phyloP scores from a whole-genome alignment of 176 grass and related monocot species.

The Hsuehochloa calcarea region DNA sequence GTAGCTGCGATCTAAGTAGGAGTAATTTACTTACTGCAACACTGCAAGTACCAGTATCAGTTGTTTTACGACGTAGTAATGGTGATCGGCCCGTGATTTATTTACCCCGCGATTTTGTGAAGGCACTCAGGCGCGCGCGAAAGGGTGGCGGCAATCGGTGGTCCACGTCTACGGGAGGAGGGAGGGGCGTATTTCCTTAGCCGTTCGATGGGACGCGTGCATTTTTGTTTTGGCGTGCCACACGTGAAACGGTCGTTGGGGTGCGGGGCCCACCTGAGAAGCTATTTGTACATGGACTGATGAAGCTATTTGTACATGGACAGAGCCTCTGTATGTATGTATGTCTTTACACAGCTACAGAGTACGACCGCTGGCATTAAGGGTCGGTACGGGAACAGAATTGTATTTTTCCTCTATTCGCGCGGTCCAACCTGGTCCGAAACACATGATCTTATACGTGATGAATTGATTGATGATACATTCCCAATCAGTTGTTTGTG shows the following conservation, averaged over 20 bases:
- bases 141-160: background rate
- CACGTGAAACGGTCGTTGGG: conserved; percentile 32
- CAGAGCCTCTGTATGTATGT: background rate
- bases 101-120: background rate
- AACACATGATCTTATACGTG: background rate
- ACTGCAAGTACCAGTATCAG: background rate
- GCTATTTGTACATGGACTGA: background rate
- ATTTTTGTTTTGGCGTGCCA: conserved; percentile 30
- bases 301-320: background rate
- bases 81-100: background rate
- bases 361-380: background rate
- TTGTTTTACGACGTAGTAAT: background rate
- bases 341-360: background rate
- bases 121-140: background rate
- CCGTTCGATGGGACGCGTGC: conserved; percentile 42
- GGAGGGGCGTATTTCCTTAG: background rate
- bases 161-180: conserved; percentile 12
- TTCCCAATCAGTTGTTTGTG: background rate
- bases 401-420: background rate
- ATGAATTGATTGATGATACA: background rate
- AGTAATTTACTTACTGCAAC: background rate
- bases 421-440: background rate
- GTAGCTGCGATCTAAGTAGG: background rate
- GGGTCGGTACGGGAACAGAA: background rate
- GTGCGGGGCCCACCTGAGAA: background rate